Evolutionary conservation across 2,329 filamentous ascomycete genomes (phyloP).

Genomic region (Colletotrichum sp.): DNA sequence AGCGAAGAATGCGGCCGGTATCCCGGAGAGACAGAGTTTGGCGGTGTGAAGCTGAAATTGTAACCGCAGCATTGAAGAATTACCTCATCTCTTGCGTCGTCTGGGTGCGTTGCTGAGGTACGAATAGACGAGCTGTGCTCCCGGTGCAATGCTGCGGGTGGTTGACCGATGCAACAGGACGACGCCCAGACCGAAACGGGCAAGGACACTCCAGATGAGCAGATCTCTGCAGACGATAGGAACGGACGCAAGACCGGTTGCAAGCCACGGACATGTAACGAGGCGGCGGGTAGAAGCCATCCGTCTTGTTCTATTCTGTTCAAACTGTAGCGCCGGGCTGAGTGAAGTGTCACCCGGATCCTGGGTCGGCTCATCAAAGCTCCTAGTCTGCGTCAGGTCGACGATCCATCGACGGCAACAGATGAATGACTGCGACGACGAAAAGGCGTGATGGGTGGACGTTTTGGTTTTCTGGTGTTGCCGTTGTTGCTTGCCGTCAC

Average conservation of each 20-base stretch:
- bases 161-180: background rate
- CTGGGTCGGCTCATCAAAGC: background rate
- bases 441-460: background rate
- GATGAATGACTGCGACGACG: background rate
- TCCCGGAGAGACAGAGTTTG: background rate
- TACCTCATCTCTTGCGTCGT: background rate
- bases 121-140: background rate
- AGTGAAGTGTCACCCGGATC: background rate
- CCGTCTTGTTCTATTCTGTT: conserved; percentile 2
- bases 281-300: conserved; percentile 13
- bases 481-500: background rate
- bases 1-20: background rate
- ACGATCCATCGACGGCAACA: background rate
- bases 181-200: background rate
- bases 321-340: conserved; percentile 1
- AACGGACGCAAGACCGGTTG: background rate
- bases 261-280: conserved; percentile 5
- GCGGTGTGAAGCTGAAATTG: background rate
- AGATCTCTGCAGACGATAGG: background rate
- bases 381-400: background rate
- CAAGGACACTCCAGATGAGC: background rate
- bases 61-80: background rate
- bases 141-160: background rate
- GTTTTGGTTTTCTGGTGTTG: background rate
- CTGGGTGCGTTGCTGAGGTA: background rate